These are phyloP conservation scores for Afroboletus lepidellus DNA, from an alignment of 1,284 basidiomycete species.

Conservation along the genomic window DNA sequence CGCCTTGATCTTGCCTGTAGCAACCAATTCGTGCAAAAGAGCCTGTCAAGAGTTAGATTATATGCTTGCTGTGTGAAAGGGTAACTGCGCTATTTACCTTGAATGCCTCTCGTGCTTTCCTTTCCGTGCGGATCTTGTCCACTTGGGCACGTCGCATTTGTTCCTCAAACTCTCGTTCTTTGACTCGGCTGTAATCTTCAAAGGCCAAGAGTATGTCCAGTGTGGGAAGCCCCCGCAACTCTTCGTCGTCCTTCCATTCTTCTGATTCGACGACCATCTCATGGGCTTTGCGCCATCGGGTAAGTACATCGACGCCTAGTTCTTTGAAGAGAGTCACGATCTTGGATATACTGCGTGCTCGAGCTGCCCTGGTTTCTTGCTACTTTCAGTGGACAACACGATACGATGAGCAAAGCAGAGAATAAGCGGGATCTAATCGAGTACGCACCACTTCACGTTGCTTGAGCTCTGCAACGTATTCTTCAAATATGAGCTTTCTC, in stretches of 20 bases:
- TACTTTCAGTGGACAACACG: conserved; percentile 32
- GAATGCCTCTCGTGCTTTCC: conserved; percentile 89
- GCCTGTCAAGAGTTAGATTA: conserved; percentile 40
- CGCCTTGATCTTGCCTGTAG: conserved; percentile 70
- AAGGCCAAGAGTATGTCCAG: conserved; percentile 89
- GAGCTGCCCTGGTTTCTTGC: conserved; percentile 75
- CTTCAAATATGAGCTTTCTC: conserved; percentile 82
- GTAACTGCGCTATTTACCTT: conserved; percentile 47
- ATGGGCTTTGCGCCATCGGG: conserved; percentile 85
- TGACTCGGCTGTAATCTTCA: conserved; percentile 85
- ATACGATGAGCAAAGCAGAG: conserved; percentile 7
- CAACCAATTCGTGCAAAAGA: conserved; percentile 69
- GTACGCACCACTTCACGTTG: conserved; percentile 77
- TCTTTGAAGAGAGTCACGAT: conserved; percentile 78
- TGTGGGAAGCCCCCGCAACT: conserved; percentile 79
- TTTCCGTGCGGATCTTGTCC: conserved; percentile 79
- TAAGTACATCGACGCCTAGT: conserved; percentile 83
- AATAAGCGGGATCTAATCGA: conserved; percentile 1
- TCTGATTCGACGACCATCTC: conserved; percentile 72
- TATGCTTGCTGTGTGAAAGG: neutral
- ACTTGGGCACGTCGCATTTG: conserved; percentile 74
- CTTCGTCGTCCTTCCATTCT: conserved; percentile 72
- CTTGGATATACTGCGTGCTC: conserved; percentile 74
- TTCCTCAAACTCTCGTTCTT: conserved; percentile 87
- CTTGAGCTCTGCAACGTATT: conserved; percentile 82